Base-by-base conservation (phyloP, 345 rosid genomes). In the Physaria fendleri region DNA sequence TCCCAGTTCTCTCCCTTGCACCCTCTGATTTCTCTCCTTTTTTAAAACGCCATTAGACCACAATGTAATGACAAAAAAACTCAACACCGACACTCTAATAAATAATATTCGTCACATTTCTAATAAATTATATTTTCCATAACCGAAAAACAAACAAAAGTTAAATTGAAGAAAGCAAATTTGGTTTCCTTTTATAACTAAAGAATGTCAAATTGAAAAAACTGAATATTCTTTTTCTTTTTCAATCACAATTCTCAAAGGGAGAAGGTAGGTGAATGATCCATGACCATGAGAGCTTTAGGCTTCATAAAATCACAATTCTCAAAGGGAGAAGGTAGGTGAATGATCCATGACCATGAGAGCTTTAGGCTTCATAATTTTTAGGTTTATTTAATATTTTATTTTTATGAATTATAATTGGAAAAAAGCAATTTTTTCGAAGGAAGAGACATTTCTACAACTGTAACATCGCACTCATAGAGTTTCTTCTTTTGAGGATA, bases 381-480 rank as follows among this genome's bases (percentile, higher is more conserved):
- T 40, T 1, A 0, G 50, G 6, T 51, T 41, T 8, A 23, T 41
- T 28, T 28, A 12, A 28, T 21, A 34, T 14, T 43, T 5, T 32
- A 16, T 28, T 30, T 33, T 20, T 21, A 43, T 21, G 34, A 33
- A 25, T 44, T 34, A 43, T 5, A 42, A 60, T 25, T 59, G 27
- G 28, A 52, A 37, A 53, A 21, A 38, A 56, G 24, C 30, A 53
- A 55, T 14, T 54, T 69, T 62, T 62, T 62, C 58, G 64, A 55
- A 55, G 45, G 53, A 55, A 69, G 45, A 69, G 63, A 69, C 32
- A 56, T 6, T 4, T 55, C 52, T 63, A 57, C 63, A 62, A 69
- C 74, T 69, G 63, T 61, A 54, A 29, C 38, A 62, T 69, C 74
- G 63, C 74, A 69, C 64, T 62, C 66, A 68, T 60, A 56, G 73